Conservation (phyloP, 73 alveolate genomes). For the Blepharisma japonicum region DNA sequence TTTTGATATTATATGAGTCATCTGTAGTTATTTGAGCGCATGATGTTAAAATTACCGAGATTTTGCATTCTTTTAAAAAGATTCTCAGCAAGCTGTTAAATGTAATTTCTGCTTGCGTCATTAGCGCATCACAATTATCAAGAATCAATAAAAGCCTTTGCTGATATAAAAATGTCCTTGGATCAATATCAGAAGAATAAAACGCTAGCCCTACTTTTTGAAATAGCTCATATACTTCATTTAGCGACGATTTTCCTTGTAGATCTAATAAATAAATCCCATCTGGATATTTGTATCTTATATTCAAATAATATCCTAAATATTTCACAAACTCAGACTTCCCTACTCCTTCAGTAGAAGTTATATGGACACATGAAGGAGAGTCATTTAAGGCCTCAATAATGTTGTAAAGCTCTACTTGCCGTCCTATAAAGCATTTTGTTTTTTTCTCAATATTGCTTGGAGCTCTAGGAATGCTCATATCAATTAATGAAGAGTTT, state of each 20-base stretch:
- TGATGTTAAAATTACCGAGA: not conserved
- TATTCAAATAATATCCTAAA: constrained; percentile 8
- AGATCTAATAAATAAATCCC: constrained; percentile 15
- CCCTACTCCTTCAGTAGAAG: constrained; percentile 15
- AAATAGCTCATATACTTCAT: not conserved
- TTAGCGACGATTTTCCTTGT: not conserved
- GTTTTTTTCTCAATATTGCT: not conserved
- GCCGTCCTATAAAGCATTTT: constrained; percentile 10
- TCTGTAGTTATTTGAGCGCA: not conserved
- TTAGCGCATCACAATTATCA: constrained; percentile 4
- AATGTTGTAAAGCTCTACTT: not conserved
- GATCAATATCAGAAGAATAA: constrained; percentile 20
- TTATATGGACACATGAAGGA: not conserved
- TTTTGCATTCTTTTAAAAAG: constrained; percentile 8
- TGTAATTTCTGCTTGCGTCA: not conserved
- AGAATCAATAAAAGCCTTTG: not conserved
- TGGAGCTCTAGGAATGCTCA: constrained; percentile 25
- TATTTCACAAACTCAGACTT: constrained; percentile 24
- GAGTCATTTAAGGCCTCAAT: not conserved
- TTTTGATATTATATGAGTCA: not conserved
- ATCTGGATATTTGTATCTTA: not conserved
- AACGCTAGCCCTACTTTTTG: not conserved
- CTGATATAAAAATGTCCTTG: not conserved
- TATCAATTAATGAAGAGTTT: not conserved
- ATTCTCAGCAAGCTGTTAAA: not conserved